These are phyloP conservation scores for Vanrija sp. DNA, from an alignment of 1,284 basidiomycete species.

Conservation along the genomic window DNA sequence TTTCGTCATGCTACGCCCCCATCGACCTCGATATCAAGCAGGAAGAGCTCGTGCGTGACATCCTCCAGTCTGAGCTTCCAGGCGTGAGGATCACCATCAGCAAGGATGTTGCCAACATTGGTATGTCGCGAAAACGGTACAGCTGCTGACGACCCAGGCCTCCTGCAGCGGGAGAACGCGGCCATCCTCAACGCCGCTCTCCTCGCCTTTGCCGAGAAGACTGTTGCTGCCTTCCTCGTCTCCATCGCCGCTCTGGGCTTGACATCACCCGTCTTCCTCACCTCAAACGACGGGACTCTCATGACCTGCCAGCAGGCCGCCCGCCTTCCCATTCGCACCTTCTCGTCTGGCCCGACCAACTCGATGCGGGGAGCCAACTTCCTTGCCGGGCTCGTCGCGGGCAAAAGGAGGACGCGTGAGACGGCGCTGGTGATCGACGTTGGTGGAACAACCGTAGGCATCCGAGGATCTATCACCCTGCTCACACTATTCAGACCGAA, in stretches of 20 bases:
- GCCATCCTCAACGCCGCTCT: slow-evolving; percentile 60
- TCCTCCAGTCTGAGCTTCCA: slow-evolving; percentile 27
- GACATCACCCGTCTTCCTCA: slow-evolving; percentile 57
- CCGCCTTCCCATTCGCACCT: slow-evolving; percentile 60
- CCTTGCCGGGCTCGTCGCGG: slow-evolving; percentile 50
- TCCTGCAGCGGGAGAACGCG: slow-evolving; percentile 62
- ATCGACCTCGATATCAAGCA: slow-evolving; percentile 33
- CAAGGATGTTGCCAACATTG: slow-evolving; percentile 38
- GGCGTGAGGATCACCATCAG: slow-evolving; percentile 25
- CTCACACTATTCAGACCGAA: neutral
- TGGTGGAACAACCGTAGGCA: slow-evolving; percentile 54
- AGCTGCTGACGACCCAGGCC: slow-evolving; percentile 46
- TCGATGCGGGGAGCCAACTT: slow-evolving; percentile 62
- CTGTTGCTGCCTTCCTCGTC: slow-evolving; percentile 55
- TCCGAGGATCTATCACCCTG: neutral
- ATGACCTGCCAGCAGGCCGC: slow-evolving; percentile 56
- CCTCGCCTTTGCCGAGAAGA: slow-evolving; percentile 54
- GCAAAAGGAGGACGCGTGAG: slow-evolving; percentile 41
- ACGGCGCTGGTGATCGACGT: slow-evolving; percentile 58
- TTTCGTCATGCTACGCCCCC: slow-evolving; percentile 35
- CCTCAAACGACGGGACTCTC: slow-evolving; percentile 59
- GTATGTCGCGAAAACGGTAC: slow-evolving; percentile 8
- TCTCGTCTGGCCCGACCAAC: slow-evolving; percentile 60
- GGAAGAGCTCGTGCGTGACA: slow-evolving; percentile 32
- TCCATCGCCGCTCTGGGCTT: slow-evolving; percentile 54